These are phyloP conservation scores for Penicillium sp. DNA, from an alignment of 2,329 filamentous ascomycete genomes.

Conservation along the genomic window DNA sequence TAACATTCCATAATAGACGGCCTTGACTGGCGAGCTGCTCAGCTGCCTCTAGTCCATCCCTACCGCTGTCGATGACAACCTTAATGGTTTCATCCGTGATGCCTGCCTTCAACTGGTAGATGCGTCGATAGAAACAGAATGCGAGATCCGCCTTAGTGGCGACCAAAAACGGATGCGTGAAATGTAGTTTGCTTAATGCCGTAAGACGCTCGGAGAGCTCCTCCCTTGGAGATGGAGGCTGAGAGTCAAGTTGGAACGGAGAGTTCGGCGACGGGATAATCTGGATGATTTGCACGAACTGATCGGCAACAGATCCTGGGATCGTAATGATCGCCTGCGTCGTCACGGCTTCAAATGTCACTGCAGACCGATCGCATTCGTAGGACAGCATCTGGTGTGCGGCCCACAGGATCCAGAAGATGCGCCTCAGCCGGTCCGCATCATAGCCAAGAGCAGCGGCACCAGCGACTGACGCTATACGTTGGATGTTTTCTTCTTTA, in stretches of 20 bases:
- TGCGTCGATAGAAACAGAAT: constrained; percentile 32
- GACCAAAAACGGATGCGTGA: constrained; percentile 26
- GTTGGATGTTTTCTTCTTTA: constrained; percentile 28
- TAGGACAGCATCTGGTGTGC: constrained; percentile 32
- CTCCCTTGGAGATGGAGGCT: constrained; percentile 13
- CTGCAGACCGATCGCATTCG: constrained; percentile 31
- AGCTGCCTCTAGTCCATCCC: constrained; percentile 21
- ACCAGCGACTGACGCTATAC: constrained; percentile 23
- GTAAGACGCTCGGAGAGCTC: constrained; percentile 26
- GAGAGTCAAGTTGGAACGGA: constrained; percentile 18
- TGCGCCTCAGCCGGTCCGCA: constrained; percentile 28
- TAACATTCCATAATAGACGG: constrained; percentile 29
- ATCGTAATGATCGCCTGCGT: constrained; percentile 19
- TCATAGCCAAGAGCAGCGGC: constrained; percentile 25
- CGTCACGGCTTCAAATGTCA: constrained; percentile 23
- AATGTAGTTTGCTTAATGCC: constrained; percentile 11
- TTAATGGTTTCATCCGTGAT: constrained; percentile 21
- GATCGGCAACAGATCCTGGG: constrained; percentile 23
- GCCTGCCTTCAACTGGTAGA: constrained; percentile 26
- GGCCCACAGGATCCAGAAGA: constrained; percentile 35
- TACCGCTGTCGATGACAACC: constrained; percentile 23
- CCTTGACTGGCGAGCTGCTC: constrained; percentile 22
- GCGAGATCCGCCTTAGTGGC: constrained; percentile 30
- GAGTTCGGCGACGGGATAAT: constrained; percentile 28
- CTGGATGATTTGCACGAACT: constrained; percentile 27